Evolutionary conservation across 495 filamentous ascomycete genomes (phyloP), one percentile per base, ranked within the genome.

Genomic region (Talaromyces wortmannii): DNA sequence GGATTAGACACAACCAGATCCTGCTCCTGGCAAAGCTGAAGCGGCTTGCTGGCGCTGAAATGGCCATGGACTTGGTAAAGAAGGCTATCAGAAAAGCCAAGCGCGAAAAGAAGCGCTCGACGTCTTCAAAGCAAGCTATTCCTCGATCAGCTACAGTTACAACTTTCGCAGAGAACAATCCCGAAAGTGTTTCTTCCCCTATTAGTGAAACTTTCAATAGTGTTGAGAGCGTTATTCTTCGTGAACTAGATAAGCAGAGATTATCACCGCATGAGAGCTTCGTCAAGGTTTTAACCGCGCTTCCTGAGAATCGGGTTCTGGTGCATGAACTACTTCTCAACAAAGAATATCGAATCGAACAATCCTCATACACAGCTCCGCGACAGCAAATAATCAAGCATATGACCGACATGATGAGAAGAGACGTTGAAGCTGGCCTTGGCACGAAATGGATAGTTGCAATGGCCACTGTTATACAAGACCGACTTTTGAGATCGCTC

Each of bases 321-420:
- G 85, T 95, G 5, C 94, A 97, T 66, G 94, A 97, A 65, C 76
- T 98, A 23, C 85, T 92, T 33, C 88, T 98, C 60, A 92, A 97
- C 66, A 88, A 86, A 61, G 86, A 94, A 59, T 98, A 78, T 61
- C 78, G 77, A 53, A 78, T 88, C 13, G 79, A 84, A 43, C 71
- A 82, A 43, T 64, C 69, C 1, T 67, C 72, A 29, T 76, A 77
- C 45, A 79, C 74, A 5, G 73, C 73, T 8, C 71, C 68, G 32
- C 78, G 76, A 60, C 83, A 69, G 56, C 76, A 67, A 57, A 77
- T 77, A 50, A 78, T 79, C 67, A 61, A 74, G 53, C 83, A 86
- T 13, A 81, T 96, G 55, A 92, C 90, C 57, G 78, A 84, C 31
- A 78, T 81, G 59, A 92, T 98, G 87, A 81, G 85, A 54, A 69